Conservation (phyloP, 495 filamentous ascomycete genomes). For the Penicillium dipodomyicola region DNA sequence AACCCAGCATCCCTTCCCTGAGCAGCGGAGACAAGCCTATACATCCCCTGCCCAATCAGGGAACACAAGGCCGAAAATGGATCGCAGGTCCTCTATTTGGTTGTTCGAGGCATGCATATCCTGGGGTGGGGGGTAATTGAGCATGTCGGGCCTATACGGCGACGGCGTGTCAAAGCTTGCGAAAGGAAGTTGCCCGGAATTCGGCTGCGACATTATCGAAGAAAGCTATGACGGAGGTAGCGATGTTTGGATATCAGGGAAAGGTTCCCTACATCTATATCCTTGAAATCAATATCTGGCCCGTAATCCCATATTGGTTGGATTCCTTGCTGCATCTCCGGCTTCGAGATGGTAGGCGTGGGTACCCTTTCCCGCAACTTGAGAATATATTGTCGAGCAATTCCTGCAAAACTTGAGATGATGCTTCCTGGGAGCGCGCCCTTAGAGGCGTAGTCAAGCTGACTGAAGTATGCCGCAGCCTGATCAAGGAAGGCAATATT, state of each 20-base stretch:
- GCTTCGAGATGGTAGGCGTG: constrained; percentile 12
- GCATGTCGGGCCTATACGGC: neutral
- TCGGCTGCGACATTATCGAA: neutral
- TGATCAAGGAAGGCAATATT: constrained; percentile 35
- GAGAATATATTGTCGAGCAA: too few relatives aligned
- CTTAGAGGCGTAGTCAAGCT: constrained; percentile 19
- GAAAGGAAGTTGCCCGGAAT: neutral
- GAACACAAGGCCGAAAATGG: neutral
- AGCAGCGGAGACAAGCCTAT: too few relatives aligned
- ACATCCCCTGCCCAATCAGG: neutral
- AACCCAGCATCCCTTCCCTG: too few relatives aligned
- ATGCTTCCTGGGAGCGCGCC: constrained; percentile 32
- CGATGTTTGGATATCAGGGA: neutral
- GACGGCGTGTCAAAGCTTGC: neutral
- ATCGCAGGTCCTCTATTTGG: neutral
- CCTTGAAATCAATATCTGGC: neutral
- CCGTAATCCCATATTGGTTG: neutral
- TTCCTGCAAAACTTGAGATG: too few relatives aligned
- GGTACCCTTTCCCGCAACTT: too few relatives aligned
- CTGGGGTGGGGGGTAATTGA: neutral
- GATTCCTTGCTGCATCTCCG: neutral
- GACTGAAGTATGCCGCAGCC: constrained; percentile 24
- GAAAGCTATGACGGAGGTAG: neutral
- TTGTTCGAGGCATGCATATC: neutral
- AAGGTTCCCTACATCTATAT: neutral